Evolutionary conservation across 2,329 filamentous ascomycete genomes (phyloP).

Genomic region (Verticillium tricorpus): DNA sequence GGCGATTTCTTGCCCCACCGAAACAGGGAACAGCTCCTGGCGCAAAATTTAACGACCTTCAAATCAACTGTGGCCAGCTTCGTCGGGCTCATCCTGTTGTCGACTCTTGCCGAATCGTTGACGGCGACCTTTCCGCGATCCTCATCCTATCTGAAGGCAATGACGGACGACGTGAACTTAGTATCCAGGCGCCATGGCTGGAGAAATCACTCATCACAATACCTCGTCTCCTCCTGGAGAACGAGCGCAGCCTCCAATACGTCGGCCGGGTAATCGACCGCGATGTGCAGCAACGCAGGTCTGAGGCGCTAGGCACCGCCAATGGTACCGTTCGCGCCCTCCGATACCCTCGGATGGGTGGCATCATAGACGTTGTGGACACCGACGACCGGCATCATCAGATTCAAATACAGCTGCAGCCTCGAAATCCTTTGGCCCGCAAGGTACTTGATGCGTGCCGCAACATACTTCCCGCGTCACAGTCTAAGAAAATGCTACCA

Average conservation of each 20-base stretch:
- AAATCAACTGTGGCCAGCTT: conserved; percentile 43
- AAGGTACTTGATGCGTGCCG: conserved; percentile 58
- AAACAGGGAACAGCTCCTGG: conserved; percentile 10
- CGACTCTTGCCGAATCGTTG: conserved; percentile 67
- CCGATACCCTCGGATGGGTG: conserved; percentile 52
- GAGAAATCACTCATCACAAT: conserved; percentile 62
- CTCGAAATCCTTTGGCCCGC: conserved; percentile 56
- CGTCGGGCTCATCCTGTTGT: conserved; percentile 62
- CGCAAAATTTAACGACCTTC: conserved; percentile 27
- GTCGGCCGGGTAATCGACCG: conserved; percentile 46
- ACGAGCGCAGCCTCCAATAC: conserved; percentile 56
- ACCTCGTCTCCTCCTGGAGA: conserved; percentile 55
- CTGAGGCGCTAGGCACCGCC: conserved; percentile 39
- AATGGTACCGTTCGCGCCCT: conserved; percentile 48
- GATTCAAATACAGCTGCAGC: conserved; percentile 62
- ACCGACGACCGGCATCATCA: conserved; percentile 59
- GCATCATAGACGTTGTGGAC: conserved; percentile 64
- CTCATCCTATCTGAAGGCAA: conserved; percentile 64
- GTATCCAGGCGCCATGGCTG: conserved; percentile 72
- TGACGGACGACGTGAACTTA: conserved; percentile 61
- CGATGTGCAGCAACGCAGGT: conserved; percentile 43
- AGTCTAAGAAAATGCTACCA: conserved; percentile 57
- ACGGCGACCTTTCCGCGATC: conserved; percentile 64
- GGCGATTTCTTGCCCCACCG: conserved; percentile 11
- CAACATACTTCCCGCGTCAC: conserved; percentile 56